These are phyloP conservation scores for Cornus suecica DNA, from an alignment of 148 eudicot genomes.

Conservation along the genomic window DNA sequence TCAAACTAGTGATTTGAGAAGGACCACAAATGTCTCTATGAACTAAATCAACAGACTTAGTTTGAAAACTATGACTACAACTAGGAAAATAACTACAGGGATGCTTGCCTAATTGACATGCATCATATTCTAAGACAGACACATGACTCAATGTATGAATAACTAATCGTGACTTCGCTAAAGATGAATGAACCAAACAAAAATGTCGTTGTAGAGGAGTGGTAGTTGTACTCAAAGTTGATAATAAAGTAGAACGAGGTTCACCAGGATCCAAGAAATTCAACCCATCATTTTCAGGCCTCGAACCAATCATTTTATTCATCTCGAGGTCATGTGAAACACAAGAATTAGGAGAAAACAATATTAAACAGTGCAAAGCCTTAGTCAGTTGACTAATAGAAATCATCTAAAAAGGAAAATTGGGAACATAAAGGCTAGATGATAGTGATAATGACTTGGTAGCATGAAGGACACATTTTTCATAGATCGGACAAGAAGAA, in stretches of 20 bases:
- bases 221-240: neutral
- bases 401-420: neutral
- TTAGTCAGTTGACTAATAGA: neutral
- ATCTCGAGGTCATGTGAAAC: neutral
- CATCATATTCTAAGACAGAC: neutral
- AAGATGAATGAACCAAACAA: neutral
- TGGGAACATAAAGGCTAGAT: neutral
- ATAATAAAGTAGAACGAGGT: neutral
- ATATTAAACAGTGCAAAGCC: neutral
- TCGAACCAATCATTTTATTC: neutral
- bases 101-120: neutral
- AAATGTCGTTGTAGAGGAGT: neutral
- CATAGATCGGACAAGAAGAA: neutral
- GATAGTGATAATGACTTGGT: neutral
- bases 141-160: neutral
- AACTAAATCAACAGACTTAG: too few relatives aligned
- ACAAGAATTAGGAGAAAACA: neutral
- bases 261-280: neutral
- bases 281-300: neutral
- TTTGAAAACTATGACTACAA: too few relatives aligned
- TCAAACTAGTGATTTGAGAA: too few relatives aligned
- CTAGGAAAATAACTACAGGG: neutral
- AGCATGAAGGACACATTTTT: neutral
- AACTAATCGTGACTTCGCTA: neutral
- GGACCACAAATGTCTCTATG: too few relatives aligned